Evolutionary conservation across 441 rosid species (phyloP), one percentile per base, ranked within the genome.

Genomic region (Raphanus hybrid): DNA sequence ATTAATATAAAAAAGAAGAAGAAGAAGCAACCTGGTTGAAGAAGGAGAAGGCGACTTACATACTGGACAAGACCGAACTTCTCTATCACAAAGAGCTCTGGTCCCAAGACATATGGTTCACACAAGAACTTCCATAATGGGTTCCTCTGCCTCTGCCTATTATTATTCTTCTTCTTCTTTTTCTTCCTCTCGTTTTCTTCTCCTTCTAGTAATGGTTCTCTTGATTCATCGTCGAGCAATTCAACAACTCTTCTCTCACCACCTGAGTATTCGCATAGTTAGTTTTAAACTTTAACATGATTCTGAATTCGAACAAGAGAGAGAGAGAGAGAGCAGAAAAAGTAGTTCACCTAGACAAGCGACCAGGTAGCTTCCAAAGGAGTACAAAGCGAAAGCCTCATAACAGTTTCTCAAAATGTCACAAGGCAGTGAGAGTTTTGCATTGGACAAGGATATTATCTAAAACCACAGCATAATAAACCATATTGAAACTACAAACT

Each of bases 351-450:
- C 98, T n/a, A 94, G 86, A 81, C 97, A 94, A 57, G 99, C 96
- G 72, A 94, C 85, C 87, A 94, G 83, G 81, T 91, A 92, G 78
- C 97, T 91, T 67, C 97, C 96, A 71, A 92, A 94, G 59, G 97
- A 86, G 64, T 94, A 94, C 73, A 91, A 79, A 62, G 97, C 99
- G 80, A 92, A 91, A 29, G 99, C 99, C 76, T 94, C 99, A 23
- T 91, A 89, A 83, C 96, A 91, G 84, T 82, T 91, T 80, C 97
- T 94, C 86, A 94, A 57, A 73, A 86, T 87, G 82, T 94, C 97
- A 81, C 97, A 91, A 7, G 86, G 89, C 71, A 92, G 84, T 20
- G 97, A 90, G 54, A 87, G 48, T 73, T 43, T 86, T 11, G 91
- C 75, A 71, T 90, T 86, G 85, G 82, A 86, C 81, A 94, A 80